Conservation (phyloP, 2,329 filamentous ascomycete species). For the Fusarium musae region DNA sequence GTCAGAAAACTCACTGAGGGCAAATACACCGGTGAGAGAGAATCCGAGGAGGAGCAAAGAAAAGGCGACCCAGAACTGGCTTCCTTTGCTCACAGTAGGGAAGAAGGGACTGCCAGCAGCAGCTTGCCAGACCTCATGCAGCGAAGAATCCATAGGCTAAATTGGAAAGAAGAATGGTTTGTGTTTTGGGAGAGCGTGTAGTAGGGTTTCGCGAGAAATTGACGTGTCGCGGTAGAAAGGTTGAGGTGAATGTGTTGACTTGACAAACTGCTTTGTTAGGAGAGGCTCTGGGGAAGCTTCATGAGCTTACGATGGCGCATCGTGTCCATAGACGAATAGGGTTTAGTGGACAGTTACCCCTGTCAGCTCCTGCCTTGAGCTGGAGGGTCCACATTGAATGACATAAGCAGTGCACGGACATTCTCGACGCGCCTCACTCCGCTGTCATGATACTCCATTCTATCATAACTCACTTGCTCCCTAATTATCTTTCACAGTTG, state of each 20-base stretch:
- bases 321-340: conserved; percentile 49
- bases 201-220: not conserved
- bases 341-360: conserved; percentile 44
- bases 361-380: not conserved
- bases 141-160: conserved; percentile 78
- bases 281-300: conserved; percentile 44
- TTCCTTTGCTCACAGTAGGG: conserved; percentile 81
- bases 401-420: conserved; percentile 49
- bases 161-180: conserved; percentile 2
- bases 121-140: conserved; percentile 93
- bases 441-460: conserved; percentile 37
- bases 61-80: conserved; percentile 86
- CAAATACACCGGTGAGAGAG: conserved; percentile 80
- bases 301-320: conserved; percentile 47
- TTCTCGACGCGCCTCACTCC: conserved; percentile 37
- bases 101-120: conserved; percentile 87
- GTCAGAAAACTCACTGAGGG: conserved; percentile 73
- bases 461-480: conserved; percentile 25
- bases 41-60: conserved; percentile 78
- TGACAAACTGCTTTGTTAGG: conserved; percentile 28
- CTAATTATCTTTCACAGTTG: conserved; percentile 4
- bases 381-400: conserved; percentile 13
- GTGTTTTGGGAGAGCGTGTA: not conserved
- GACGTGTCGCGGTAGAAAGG: conserved; percentile 5
- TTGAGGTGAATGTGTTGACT: conserved; percentile 6